Conservation (phyloP, 768 basidiomycete species). For the Lactifluus piperatus region DNA sequence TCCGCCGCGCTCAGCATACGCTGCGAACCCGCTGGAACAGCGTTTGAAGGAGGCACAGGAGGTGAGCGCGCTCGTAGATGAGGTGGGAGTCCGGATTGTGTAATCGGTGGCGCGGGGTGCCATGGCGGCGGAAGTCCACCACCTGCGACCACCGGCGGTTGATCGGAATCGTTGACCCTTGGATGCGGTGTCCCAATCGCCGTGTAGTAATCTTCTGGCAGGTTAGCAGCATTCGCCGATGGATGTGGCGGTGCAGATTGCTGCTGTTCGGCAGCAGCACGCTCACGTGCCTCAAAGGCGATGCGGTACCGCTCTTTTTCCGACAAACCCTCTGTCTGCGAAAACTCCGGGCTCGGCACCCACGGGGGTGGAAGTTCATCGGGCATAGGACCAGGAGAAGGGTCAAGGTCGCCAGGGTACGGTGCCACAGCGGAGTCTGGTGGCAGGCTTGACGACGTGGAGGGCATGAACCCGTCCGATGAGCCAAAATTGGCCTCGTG, state of each 20-base stretch:
- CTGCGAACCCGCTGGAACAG: constrained; percentile 23
- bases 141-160: constrained; percentile 24
- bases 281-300: constrained; percentile 60
- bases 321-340: constrained; percentile 22
- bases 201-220: constrained; percentile 10
- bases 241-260: constrained; percentile 21
- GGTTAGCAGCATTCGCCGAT: background rate
- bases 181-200: background rate
- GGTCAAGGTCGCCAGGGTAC: background rate
- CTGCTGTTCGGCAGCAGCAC: constrained; percentile 31
- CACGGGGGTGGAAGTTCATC: constrained; percentile 21
- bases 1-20: constrained; percentile 55
- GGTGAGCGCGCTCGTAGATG: constrained; percentile 27
- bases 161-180: constrained; percentile 33
- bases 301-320: constrained; percentile 67
- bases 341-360: constrained; percentile 19
- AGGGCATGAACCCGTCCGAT: constrained; percentile 21
- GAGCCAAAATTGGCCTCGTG: constrained; percentile 17
- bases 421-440: background rate
- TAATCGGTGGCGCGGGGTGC: constrained; percentile 20
- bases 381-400: background rate
- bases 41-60: constrained; percentile 25
- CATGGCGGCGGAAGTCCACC: constrained; percentile 25
- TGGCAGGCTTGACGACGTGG: constrained; percentile 4
- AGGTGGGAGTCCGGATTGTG: constrained; percentile 19